Evolutionary conservation across 345 rosid genomes (phyloP).

Genomic region (Gossypium bickii): DNA sequence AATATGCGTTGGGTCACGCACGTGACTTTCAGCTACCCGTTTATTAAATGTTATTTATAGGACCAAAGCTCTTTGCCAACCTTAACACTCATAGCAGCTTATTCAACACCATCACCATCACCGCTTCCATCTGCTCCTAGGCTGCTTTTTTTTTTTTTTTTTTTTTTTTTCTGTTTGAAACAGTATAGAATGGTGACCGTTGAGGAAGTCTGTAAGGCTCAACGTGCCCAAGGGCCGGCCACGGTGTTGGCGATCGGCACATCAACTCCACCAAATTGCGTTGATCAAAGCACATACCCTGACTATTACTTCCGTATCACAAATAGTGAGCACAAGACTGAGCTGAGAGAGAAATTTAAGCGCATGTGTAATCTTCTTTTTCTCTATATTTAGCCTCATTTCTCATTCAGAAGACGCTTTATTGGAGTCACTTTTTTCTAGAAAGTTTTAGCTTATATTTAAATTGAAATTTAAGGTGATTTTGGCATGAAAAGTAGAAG

Average conservation of each 20-base stretch:
- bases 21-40: constrained; percentile 5
- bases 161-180: not conserved
- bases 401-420: not conserved
- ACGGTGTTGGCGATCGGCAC: constrained; percentile 34
- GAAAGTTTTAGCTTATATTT: too few relatives aligned
- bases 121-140: not conserved
- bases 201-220: constrained; percentile 13
- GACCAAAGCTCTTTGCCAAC: too few relatives aligned
- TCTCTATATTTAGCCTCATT: too few relatives aligned
- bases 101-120: not conserved
- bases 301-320: constrained; percentile 36
- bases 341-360: constrained; percentile 48
- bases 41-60: too few relatives aligned
- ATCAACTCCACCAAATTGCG: too few relatives aligned
- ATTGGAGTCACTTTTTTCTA: too few relatives aligned
- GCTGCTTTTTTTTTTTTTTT: too few relatives aligned
- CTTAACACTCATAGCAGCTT: not conserved
- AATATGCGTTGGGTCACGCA: not conserved
- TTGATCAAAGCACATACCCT: too few relatives aligned
- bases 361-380: constrained; percentile 45
- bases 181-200: constrained; percentile 9
- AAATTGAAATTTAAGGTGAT: not conserved
- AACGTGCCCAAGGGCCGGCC: constrained; percentile 6
- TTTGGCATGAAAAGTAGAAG: not conserved
- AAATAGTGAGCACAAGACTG: constrained; percentile 42